phyloP scores from a whole-genome alignment of 352 stramenopile genomes.

The Phytophthora lateralis region DNA sequence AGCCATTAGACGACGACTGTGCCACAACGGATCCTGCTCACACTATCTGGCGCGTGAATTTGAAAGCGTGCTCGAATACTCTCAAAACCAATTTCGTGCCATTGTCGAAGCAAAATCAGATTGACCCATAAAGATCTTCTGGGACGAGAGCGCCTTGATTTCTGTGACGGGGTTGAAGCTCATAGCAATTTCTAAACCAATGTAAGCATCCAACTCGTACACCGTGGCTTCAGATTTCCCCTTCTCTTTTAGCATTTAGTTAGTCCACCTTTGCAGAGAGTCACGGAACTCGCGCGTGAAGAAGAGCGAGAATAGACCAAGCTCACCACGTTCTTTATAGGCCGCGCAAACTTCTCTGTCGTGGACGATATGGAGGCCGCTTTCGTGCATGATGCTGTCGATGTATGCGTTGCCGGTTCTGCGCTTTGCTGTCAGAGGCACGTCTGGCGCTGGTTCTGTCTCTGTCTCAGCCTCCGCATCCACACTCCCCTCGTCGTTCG shows the following conservation, averaged over 20 bases:
- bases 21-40: conserved; percentile 9
- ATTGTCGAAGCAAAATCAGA: not conserved
- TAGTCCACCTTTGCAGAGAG: conserved; percentile 1
- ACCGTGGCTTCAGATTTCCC: not conserved
- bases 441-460: too few relatives aligned
- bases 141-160: conserved; percentile 12
- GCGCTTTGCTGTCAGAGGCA: too few relatives aligned
- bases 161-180: conserved; percentile 10
- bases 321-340: conserved; percentile 7
- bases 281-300: not conserved
- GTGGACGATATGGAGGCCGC: conserved; percentile 6
- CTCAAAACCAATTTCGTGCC: conserved; percentile 6
- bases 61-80: conserved; percentile 7
- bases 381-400: not conserved
- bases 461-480: too few relatives aligned
- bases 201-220: conserved; percentile 9
- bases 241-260: conserved; percentile 8
- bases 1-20: not conserved
- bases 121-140: conserved; percentile 11
- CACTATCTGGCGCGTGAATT: conserved; percentile 1
- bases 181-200: conserved; percentile 18
- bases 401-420: conserved; percentile 4
- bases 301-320: conserved; percentile 12
- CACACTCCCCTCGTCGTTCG: too few relatives aligned
- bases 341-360: conserved; percentile 3